Base-by-base conservation (phyloP, 2,329 filamentous ascomycete species). In the Fusarium hostae region DNA sequence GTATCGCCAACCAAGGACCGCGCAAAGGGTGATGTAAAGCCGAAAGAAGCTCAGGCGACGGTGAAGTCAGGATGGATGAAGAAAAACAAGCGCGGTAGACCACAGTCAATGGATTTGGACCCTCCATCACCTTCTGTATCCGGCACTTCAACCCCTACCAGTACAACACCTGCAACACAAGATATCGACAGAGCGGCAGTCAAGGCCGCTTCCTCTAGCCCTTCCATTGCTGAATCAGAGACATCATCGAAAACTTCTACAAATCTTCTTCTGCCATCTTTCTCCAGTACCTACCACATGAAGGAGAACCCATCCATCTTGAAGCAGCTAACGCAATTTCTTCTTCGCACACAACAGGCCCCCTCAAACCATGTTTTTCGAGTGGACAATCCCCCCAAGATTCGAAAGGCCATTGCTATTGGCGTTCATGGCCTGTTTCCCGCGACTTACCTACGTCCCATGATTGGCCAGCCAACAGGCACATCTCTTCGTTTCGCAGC, bases 391-490 rank as follows among this genome's bases (percentile, higher is more conserved):
- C 86, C 89, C 0, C 92, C 90, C 2, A 92, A 88, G 71, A 90
- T 98, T 50, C 94, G 90, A 77, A 96, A 92, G 73, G 96, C 96
- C 16, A 86, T 99, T 9, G 94, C 95, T 2, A 97, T 99, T 73
- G 96, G 96, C 41, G 90, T 99, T 2, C 96, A 99, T 80, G 96
- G 96, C 1, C 92, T 97, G 66, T 98, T 98, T 73, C 96, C 96
- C 2, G 94, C 94, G 1, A 89, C 92, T 1, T 89, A 97, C 44
- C 86, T 99, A 39, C 91, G 96, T n/a, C 92, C 92, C 24, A 92
- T 99, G 74, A 91, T 98, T 20, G 96, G 96, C 0, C 95, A 97
- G 75, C 96, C 96, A 0, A 99, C 95, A 1, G 96, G 96, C 9
- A 99, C 96, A 2, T 98, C 95, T 0, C 90, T 98, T 62, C 91